A percentile compares a stretch with the other conserved stretches of the same genome.
These are phyloP conservation scores for Arthrobotrys sinensis DNA, from an alignment of 2,329 filamentous ascomycete species.

Conservation along the genomic window DNA sequence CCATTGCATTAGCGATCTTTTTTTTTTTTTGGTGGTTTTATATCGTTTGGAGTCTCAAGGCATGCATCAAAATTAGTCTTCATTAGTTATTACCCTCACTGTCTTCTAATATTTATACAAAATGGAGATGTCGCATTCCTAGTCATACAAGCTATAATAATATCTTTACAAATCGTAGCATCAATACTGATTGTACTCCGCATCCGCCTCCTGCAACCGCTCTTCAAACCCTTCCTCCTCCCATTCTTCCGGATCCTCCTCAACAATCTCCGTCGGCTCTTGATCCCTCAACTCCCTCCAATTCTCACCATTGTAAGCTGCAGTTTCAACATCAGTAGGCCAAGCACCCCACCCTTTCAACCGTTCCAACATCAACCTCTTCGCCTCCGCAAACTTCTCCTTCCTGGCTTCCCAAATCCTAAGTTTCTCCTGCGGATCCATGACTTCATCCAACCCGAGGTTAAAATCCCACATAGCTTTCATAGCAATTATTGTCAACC, in stretches of 20 bases:
- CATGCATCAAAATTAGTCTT: neutral
- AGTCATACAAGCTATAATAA: neutral
- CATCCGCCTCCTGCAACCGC: conserved; percentile 13
- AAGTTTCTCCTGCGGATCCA: conserved; percentile 4
- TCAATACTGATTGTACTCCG: conserved; percentile 7
- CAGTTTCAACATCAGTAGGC: conserved; percentile 48
- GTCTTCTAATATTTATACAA: neutral
- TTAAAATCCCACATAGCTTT: conserved; percentile 46
- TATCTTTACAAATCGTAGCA: neutral
- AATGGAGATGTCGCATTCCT: neutral
- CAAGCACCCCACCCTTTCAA: conserved; percentile 56
- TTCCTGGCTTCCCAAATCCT: conserved; percentile 21
- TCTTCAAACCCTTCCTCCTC: conserved; percentile 29
- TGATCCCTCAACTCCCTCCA: conserved; percentile 52
- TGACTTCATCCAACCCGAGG: neutral
- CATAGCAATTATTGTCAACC: conserved; percentile 54
- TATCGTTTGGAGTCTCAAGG: conserved; percentile 5
- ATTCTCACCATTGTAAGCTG: conserved; percentile 54
- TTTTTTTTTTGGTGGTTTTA: conserved; percentile 1
- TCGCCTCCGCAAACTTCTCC: conserved; percentile 25
- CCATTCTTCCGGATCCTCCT: conserved; percentile 34
- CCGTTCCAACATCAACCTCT: conserved; percentile 18
- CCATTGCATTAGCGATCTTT: conserved; percentile 3
- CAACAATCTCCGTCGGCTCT: neutral
- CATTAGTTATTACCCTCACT: neutral